Evolutionary conservation across 2,329 filamentous ascomycete species (phyloP), one percentile per base, ranked within the genome.

Genomic region (Colletotrichum orbiculare): DNA sequence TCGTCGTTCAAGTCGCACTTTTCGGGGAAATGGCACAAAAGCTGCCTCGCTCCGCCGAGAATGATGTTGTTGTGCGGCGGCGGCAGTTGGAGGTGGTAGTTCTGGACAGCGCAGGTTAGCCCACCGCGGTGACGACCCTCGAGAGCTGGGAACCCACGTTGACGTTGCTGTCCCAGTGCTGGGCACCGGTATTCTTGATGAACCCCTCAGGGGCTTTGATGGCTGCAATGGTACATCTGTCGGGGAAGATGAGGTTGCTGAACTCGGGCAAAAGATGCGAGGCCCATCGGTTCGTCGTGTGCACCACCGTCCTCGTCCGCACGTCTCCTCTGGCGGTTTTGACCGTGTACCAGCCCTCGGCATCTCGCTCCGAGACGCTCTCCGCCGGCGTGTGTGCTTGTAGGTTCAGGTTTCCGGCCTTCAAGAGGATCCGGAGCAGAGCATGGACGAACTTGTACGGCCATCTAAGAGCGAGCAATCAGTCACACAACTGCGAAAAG

Each of bases 231-330:
- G 52, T 54, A 15, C 17, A 25, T 25, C 52, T 6, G 13, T 54
- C 39, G 39, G 13, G 12, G 13, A 54, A 45, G 39, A 54, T 54
- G 9, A 54, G 52, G 1, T 54, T 43, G 1, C 38, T 15, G 13
- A 54, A 54, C 8, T 54, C n/a, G 0, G 85, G 84, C 2, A 88
- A 69, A 0, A 89, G 79, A 53, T 85, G 80, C 0, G 80, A 73
- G 0, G 83, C 78, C 67, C 83, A 83, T 4, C 76, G 84, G 65
- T 89, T 89, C 2, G 85, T 89, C 7, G 84, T 83, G 67, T 89
- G 84, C 3, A 89, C 77, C 2, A 89, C 75, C 57, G 88, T 81
- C 1, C 75, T 75, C 6, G 84, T 77, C 2, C 70, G 72, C 33
- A 88, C 76, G 0, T 52, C 68, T 2, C 84, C 85, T 6, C 81